Conservation (phyloP, 2,329 filamentous ascomycete species). For the Neodidymelliopsis sp. region DNA sequence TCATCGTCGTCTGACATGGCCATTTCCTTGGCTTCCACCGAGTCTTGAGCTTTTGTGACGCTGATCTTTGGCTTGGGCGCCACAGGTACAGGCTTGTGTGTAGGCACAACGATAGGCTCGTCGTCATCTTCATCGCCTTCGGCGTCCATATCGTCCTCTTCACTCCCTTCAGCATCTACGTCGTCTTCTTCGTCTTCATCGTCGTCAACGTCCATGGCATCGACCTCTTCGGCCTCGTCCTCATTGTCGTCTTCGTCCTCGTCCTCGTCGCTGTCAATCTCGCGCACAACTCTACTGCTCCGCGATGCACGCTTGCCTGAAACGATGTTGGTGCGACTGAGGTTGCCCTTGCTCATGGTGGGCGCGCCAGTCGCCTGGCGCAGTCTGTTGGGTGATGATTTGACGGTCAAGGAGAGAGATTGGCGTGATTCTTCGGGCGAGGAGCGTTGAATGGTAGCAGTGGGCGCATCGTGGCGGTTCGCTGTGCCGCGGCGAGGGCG, state of each 20-base stretch:
- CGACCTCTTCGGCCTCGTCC: conserved; percentile 49
- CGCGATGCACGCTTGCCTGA: conserved; percentile 49
- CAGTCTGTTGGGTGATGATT: conserved; percentile 58
- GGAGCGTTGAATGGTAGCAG: conserved; percentile 49
- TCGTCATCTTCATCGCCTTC: conserved; percentile 51
- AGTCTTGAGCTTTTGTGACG: conserved; percentile 44
- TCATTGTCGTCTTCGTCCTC: conserved; percentile 49
- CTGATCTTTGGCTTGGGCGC: conserved; percentile 47
- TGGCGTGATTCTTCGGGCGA: conserved; percentile 54
- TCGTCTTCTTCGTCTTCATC: conserved; percentile 51
- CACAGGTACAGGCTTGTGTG: conserved; percentile 34
- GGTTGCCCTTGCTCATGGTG: conserved; percentile 33
- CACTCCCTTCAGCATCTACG: conserved; percentile 39
- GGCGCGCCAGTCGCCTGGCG: conserved; percentile 55
- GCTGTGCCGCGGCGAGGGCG: conserved; percentile 48
- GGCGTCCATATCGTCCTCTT: conserved; percentile 45
- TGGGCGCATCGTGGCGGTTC: conserved; percentile 38
- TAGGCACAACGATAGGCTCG: conserved; percentile 42
- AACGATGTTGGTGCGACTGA: conserved; percentile 48
- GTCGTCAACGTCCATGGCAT: conserved; percentile 53
- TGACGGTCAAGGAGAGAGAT: conserved; percentile 59
- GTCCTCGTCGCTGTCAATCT: conserved; percentile 53
- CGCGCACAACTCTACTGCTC: conserved; percentile 49
- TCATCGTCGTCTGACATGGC: conserved; percentile 58
- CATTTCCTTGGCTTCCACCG: conserved; percentile 60